Base-by-base conservation (phyloP, 108 stramenopile genomes). In the Conticribra weissflogii region DNA sequence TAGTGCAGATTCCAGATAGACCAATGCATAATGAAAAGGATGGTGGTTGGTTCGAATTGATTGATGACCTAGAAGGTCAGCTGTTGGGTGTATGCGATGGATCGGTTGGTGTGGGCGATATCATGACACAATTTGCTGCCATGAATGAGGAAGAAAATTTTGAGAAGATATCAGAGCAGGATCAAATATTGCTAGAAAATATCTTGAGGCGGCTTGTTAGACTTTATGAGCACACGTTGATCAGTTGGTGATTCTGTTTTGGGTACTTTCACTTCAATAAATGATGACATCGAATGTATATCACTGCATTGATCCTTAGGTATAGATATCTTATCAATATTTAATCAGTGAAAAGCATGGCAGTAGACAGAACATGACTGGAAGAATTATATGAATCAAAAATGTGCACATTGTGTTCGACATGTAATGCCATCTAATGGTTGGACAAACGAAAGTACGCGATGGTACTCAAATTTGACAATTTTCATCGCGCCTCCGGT, bases 61-160 rank as follows among this genome's bases (percentile, higher is more conserved):
- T 85, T 22, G 93, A 94, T 59, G 93, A 94, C 45, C 53, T 94
- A n/a, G 93, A 92, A 68, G 93, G 89, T 22, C 88, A 91, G 58
- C 48, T 94, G 0, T 63, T 94, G 47, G 81, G 85, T 5, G 62
- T 87, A 48, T 90, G 88, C 61, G 90, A 94, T 80, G 93, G 93
- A 54, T 83, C 84, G 14, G 49, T 50, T 17, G 80, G 79, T 23
- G 72, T 94, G 61, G 87, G 90, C 45, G 89, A 91, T 30, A 90
- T 94, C 27, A 63, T 94, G 66, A 82, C 79, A 28, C 76, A 88
- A 36, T 94, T 85, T 41, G 82, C 87, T 1, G 77, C 81, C 3
- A 82, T 82, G 52, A 30, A 71, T 27, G 75, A 71, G 21, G 76
- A 72, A 18, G 78, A 79, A 31, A 71, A 79, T 28, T 80, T 66